Percentiles rank a stretch among this genome's conserved stretches.
phyloP scores from a whole-genome alignment of 1,284 basidiomycete species.

The Apiotrichum siamense region DNA sequence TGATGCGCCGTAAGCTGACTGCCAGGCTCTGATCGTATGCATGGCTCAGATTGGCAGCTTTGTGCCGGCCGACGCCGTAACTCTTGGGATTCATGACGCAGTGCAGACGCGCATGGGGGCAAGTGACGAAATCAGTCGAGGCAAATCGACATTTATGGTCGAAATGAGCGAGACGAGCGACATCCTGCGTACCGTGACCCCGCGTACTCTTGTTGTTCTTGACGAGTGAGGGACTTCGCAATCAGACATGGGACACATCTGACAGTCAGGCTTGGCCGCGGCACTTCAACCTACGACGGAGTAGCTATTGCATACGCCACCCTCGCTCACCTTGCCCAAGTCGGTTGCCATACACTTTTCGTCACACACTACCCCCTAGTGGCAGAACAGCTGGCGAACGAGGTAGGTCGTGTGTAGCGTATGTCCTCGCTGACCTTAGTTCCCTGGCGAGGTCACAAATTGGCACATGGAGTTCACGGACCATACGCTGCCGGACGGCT shows the following conservation, averaged over 20 bases:
- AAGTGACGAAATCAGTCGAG: constrained; percentile 74
- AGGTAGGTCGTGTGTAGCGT: constrained; percentile 51
- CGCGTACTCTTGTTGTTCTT: constrained; percentile 71
- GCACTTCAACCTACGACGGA: constrained; percentile 45
- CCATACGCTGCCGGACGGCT: constrained; percentile 56
- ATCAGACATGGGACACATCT: neutral
- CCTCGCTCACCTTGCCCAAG: constrained; percentile 63
- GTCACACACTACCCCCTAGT: constrained; percentile 81
- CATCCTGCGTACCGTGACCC: constrained; percentile 68
- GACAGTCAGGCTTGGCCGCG: constrained; percentile 37
- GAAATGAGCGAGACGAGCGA: constrained; percentile 92
- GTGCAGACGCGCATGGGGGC: constrained; percentile 66
- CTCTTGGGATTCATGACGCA: constrained; percentile 70
- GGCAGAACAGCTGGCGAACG: constrained; percentile 55
- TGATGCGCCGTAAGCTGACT: constrained; percentile 2
- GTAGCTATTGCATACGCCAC: constrained; percentile 56
- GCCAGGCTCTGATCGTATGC: constrained; percentile 35
- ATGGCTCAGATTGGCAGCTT: constrained; percentile 55
- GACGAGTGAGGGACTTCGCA: constrained; percentile 56
- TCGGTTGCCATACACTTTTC: constrained; percentile 76
- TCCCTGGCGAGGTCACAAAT: constrained; percentile 54
- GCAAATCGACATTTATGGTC: constrained; percentile 90
- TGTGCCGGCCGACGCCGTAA: constrained; percentile 63
- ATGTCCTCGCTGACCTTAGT: constrained; percentile 28
- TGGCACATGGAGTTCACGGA: constrained; percentile 77